Percentiles rank a stretch among this genome's conserved stretches.
Evolutionary conservation across 371 early-diverging fungal species (phyloP).

Genomic region (Cokeromyces recurvatus): DNA sequence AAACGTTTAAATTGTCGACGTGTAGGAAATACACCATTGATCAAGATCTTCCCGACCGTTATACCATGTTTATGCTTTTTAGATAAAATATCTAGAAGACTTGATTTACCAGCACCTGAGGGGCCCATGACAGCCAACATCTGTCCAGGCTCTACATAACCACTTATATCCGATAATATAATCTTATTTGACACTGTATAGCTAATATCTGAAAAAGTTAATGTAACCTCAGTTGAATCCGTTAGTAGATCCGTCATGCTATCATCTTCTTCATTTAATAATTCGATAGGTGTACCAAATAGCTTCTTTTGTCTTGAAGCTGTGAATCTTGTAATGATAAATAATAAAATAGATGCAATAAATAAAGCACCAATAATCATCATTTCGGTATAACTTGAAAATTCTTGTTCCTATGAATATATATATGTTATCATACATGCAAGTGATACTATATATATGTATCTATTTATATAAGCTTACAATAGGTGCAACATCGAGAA

Average conservation of each 20-base stretch:
- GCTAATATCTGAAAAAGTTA: slow-evolving; percentile 43
- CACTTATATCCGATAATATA: slow-evolving; percentile 55
- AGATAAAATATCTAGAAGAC: slow-evolving; percentile 80
- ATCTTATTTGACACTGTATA: slow-evolving; percentile 61
- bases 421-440: background rate
- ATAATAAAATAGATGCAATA: slow-evolving; percentile 25
- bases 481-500: slow-evolving; percentile 32
- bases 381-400: slow-evolving; percentile 36
- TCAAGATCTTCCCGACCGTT: slow-evolving; percentile 81
- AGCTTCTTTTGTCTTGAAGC: slow-evolving; percentile 32
- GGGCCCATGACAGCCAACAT: slow-evolving; percentile 78
- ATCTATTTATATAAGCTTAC: slow-evolving; percentile 11
- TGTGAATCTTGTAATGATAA: slow-evolving; percentile 20
- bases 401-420: slow-evolving; percentile 20
- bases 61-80: slow-evolving; percentile 78
- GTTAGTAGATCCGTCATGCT: slow-evolving; percentile 4
- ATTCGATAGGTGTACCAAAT: slow-evolving; percentile 32
- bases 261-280: slow-evolving; percentile 6
- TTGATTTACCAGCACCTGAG: slow-evolving; percentile 85
- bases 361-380: slow-evolving; percentile 29
- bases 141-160: slow-evolving; percentile 63
- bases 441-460: background rate
- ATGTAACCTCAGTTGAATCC: slow-evolving; percentile 11
- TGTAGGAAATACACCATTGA: slow-evolving; percentile 72
- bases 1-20: slow-evolving; percentile 54